Evolutionary conservation across 2,329 filamentous ascomycete genomes (phyloP).

Genomic region (Coniochaeta sp.): DNA sequence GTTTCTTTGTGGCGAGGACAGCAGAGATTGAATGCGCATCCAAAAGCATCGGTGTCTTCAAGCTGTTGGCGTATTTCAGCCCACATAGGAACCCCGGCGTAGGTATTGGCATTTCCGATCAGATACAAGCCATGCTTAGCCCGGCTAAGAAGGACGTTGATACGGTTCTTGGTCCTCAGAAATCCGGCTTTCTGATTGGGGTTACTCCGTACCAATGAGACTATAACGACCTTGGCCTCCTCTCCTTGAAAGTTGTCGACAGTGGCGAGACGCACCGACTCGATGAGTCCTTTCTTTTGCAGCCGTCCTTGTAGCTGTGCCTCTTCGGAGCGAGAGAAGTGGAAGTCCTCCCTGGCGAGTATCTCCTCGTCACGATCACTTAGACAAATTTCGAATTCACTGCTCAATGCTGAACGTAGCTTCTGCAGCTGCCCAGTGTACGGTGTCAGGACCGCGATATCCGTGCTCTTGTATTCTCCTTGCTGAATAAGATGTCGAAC

Average conservation of each 20-base stretch:
- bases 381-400: slow-evolving; percentile 52
- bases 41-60: slow-evolving; percentile 33
- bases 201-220: slow-evolving; percentile 68
- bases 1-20: slow-evolving; percentile 55
- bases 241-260: slow-evolving; percentile 76
- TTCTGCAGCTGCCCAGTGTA: slow-evolving; percentile 51
- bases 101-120: slow-evolving; percentile 59
- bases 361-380: slow-evolving; percentile 55
- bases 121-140: slow-evolving; percentile 66
- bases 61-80: slow-evolving; percentile 47
- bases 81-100: slow-evolving; percentile 56
- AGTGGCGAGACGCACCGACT: slow-evolving; percentile 51
- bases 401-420: slow-evolving; percentile 36
- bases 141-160: slow-evolving; percentile 62
- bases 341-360: slow-evolving; percentile 22
- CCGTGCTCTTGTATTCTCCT: slow-evolving; percentile 47
- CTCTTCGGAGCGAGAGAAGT: background rate
- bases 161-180: slow-evolving; percentile 55
- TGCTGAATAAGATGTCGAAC: slow-evolving; percentile 61
- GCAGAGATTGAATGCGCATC: slow-evolving; percentile 40
- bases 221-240: slow-evolving; percentile 62
- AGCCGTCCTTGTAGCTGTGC: slow-evolving; percentile 8
- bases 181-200: slow-evolving; percentile 52
- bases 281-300: slow-evolving; percentile 34
- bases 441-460: slow-evolving; percentile 66